Conservation (phyloP, 805 yeast genomes). For the Maudiozyma barnettii region DNA sequence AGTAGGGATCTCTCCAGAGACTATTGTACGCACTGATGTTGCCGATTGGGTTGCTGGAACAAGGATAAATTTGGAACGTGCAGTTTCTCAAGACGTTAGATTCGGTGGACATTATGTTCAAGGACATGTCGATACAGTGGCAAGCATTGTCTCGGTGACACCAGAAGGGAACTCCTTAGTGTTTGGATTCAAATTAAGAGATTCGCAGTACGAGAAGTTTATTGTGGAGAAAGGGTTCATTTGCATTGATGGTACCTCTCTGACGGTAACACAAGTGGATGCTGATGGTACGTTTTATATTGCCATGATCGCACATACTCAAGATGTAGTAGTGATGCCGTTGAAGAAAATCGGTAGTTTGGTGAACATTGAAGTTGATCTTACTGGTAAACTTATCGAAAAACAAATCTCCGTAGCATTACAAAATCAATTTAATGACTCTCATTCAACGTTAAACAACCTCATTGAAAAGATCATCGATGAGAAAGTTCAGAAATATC, state of each 20-base stretch:
- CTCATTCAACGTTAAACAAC: conserved; percentile 40
- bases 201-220: conserved; percentile 48
- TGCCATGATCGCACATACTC: conserved; percentile 89
- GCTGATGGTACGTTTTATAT: conserved; percentile 53
- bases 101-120: conserved; percentile 97
- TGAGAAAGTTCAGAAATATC: conserved; percentile 28
- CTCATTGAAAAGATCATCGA: conserved; percentile 43
- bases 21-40: conserved; percentile 70
- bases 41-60: conserved; percentile 49
- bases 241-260: conserved; percentile 84
- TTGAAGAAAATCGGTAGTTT: conserved; percentile 47
- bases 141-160: conserved; percentile 43
- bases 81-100: conserved; percentile 65
- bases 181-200: conserved; percentile 61
- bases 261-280: conserved; percentile 78
- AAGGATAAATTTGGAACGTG: conserved; percentile 83
- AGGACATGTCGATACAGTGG: conserved; percentile 92
- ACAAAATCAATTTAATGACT: conserved; percentile 42
- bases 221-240: conserved; percentile 95
- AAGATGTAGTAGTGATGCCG: conserved; percentile 68
- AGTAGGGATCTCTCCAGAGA: conserved; percentile 90
- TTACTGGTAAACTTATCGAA: conserved; percentile 85
- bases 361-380: conserved; percentile 90
- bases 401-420: conserved; percentile 63
- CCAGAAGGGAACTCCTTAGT: conserved; percentile 71